phyloP scores from a whole-genome alignment of 305 asterid genomes.

The Ilex paraguariensis region DNA sequence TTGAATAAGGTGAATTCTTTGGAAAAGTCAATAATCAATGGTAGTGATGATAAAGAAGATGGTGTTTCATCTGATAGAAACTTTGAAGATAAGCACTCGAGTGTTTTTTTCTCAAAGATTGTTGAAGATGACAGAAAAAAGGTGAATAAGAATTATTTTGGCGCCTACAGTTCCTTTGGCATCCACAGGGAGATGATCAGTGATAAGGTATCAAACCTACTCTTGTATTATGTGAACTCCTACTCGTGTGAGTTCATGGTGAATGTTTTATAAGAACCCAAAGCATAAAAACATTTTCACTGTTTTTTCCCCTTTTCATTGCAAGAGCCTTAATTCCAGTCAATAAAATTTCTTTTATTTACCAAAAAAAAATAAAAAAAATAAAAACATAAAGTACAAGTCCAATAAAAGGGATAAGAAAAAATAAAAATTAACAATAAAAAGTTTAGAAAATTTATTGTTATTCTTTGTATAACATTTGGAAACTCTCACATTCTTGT shows the following conservation, averaged over 20 bases:
- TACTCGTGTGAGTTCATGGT: no score
- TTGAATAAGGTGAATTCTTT: constrained; percentile 16
- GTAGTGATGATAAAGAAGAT: constrained; percentile 13
- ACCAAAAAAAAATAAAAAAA: no score
- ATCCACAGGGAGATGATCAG: constrained; percentile 96
- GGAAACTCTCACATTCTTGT: constrained; percentile 1
- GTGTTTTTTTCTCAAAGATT: constrained; percentile 25
- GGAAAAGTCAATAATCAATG: constrained; percentile 16
- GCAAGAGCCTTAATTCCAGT: no score
- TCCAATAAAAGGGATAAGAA: neutral
- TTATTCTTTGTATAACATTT: no score
- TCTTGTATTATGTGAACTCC: no score
- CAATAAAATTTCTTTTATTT: no score
- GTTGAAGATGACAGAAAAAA: constrained; percentile 37
- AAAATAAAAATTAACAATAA: constrained; percentile 1
- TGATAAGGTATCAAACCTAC: constrained; percentile 62
- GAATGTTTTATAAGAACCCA: no score
- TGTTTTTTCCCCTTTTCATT: no score
- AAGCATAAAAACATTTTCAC: no score
- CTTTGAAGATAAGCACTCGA: constrained; percentile 13
- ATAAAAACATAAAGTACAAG: no score
- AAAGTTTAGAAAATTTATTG: neutral
- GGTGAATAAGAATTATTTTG: constrained; percentile 66
- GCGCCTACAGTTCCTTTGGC: constrained; percentile 80
- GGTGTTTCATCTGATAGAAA: constrained; percentile 17